Percentiles rank a stretch among this genome's conserved stretches.
phyloP scores from a whole-genome alignment of 352 stramenopile genomes.

The Phytophthora ramorum region DNA sequence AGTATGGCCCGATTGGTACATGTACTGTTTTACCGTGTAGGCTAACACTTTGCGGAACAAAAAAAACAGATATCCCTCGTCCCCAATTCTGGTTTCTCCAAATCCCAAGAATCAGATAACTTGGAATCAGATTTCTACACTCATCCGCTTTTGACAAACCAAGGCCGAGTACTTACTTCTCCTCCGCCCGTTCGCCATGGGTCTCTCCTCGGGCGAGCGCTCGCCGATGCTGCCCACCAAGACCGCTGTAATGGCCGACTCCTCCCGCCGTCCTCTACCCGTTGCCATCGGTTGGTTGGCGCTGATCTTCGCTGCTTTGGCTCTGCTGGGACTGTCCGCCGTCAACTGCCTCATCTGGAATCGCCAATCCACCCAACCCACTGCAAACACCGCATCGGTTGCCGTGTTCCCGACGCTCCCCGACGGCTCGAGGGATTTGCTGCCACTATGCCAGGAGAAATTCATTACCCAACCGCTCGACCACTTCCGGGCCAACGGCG shows the following conservation, averaged over 20 bases:
- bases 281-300: slow-evolving; percentile 35
- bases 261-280: slow-evolving; percentile 24
- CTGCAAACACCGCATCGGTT: background rate
- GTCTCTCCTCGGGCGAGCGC: slow-evolving; percentile 21
- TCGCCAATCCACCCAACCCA: background rate
- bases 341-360: slow-evolving; percentile 3
- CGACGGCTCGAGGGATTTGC: slow-evolving; percentile 43
- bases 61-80: too few relatives aligned
- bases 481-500: slow-evolving; percentile 47
- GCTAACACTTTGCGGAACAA: too few relatives aligned
- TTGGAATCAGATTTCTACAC: too few relatives aligned
- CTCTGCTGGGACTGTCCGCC: slow-evolving; percentile 5
- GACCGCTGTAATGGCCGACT: background rate
- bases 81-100: too few relatives aligned
- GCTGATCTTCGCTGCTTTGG: slow-evolving; percentile 22
- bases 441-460: slow-evolving; percentile 50
- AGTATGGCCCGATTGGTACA: too few relatives aligned
- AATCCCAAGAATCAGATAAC: too few relatives aligned
- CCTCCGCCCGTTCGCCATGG: slow-evolving; percentile 6
- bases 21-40: too few relatives aligned
- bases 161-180: too few relatives aligned
- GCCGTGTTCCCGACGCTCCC: slow-evolving; percentile 21
- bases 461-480: slow-evolving; percentile 58
- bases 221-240: slow-evolving; percentile 36
- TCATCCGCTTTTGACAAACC: too few relatives aligned